Percentiles rank a stretch among this genome's conserved stretches.
Conservation (phyloP, 495 filamentous ascomycete species). For the Daldinia grandis region DNA sequence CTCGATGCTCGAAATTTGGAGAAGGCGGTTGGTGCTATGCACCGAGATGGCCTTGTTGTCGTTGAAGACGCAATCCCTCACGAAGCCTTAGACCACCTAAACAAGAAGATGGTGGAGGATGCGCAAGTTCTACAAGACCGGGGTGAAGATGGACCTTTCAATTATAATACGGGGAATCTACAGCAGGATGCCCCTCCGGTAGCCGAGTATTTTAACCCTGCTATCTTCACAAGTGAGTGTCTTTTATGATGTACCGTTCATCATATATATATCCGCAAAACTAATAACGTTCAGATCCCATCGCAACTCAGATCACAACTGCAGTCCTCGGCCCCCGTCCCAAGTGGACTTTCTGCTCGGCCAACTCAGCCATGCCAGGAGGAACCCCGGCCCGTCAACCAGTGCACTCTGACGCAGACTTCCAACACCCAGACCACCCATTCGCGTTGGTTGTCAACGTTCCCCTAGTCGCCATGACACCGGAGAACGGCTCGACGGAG, state of each 20-base stretch:
- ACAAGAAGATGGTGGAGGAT: conserved; percentile 62
- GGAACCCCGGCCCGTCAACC: conserved; percentile 56
- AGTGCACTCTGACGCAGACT: conserved; percentile 66
- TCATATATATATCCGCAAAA: not conserved
- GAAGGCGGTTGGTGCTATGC: conserved; percentile 58
- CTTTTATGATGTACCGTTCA: not conserved
- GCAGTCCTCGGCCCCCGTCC: conserved; percentile 59
- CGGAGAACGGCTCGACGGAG: conserved; percentile 66
- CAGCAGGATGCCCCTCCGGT: conserved; percentile 62
- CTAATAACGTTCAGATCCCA: conserved; percentile 49
- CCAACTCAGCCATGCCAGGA: conserved; percentile 59
- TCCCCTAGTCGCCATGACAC: conserved; percentile 60
- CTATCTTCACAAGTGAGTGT: conserved; percentile 54
- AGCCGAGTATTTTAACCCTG: conserved; percentile 50
- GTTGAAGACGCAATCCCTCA: conserved; percentile 59
- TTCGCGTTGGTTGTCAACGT: conserved; percentile 66
- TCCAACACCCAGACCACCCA: conserved; percentile 60
- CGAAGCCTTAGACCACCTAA: conserved; percentile 56
- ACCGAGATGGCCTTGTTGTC: conserved; percentile 67
- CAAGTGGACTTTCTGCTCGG: conserved; percentile 60
- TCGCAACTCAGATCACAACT: conserved; percentile 59
- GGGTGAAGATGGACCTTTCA: conserved; percentile 59
- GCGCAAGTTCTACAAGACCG: conserved; percentile 51
- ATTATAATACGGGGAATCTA: conserved; percentile 64
- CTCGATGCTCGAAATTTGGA: conserved; percentile 54